Base-by-base conservation (phyloP, 257 asterid genomes). In the Solanum okadae region DNA sequence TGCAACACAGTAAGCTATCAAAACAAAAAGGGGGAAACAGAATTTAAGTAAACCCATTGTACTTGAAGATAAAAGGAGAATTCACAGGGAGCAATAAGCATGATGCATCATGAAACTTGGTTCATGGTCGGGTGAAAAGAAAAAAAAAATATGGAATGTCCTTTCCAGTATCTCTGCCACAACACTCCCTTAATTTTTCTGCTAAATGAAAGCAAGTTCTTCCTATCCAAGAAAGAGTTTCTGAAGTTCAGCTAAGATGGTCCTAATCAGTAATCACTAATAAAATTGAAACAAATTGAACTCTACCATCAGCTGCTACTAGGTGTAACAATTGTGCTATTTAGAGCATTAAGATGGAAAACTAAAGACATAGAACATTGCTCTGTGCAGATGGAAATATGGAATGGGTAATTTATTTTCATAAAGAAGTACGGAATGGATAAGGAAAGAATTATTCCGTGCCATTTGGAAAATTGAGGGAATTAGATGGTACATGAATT, bases 301-400 rank as follows among this genome's bases (percentile, higher is more conserved):
- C 25, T 72, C 79, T 33, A 72, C 79, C 79, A 72, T 33, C 79
- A 72, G 79, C 79, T 72, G 79, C 79, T 18, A 72, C 42, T 8
- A 16, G 42, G 78, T 31, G 42, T 71, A 31, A 37, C 78, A 71
- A 68, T 71, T 71, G 78, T 71, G 78, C 12, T 8, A 75, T 35
- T 35, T 75, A 10, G 20, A 75, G 83, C 83, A 22, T 75, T 37
- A 75, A 75, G 52, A 75, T 37, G 20, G 31, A 75, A 75, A 10
- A 75, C 33, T 22, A 22, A 75, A 52, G 31, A 22, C 9, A 75
- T 23, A 75, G 31, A 37, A 35, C 52, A 75, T 22, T 75, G 35
- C n/a, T 72, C 98, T 7, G 11, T 75, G 31, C 83, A 37, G 52
- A 10, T 37, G 56, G 33, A 34, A 73, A 34, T 75, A 37, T 37